A percentile compares a stretch with the other conserved stretches of the same genome.
Conservation (phyloP, 1,284 basidiomycete genomes). For the Chalciporus sp. region DNA sequence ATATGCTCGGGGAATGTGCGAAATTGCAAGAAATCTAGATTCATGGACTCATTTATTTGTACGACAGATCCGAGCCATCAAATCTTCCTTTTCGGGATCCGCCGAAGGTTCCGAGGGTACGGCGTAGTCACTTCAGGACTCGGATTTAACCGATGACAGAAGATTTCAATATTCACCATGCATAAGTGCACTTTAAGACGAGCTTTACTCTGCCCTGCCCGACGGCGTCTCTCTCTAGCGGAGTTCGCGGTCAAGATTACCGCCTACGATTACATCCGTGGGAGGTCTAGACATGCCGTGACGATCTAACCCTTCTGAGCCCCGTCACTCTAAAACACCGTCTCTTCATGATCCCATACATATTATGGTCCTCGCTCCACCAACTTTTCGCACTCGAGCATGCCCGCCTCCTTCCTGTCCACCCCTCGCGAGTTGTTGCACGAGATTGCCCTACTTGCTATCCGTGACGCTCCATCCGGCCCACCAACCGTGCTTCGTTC, state of each 20-base stretch:
- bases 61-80: conserved; percentile 16
- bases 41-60: conserved; percentile 30
- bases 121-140: conserved; percentile 21
- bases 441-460: conserved; percentile 36
- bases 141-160: conserved; percentile 22
- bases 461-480: conserved; percentile 29
- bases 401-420: conserved; percentile 31
- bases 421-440: conserved; percentile 39
- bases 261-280: conserved; percentile 25
- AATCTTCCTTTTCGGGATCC: conserved; percentile 24
- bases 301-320: conserved; percentile 28
- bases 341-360: conserved; percentile 26
- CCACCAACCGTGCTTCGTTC: conserved; percentile 36
- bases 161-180: conserved; percentile 10
- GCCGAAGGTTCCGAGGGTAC: conserved; percentile 22
- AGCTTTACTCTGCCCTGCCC: conserved; percentile 1
- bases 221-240: conserved; percentile 23
- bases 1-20: conserved; percentile 6
- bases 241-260: conserved; percentile 13
- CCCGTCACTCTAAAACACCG: conserved; percentile 27
- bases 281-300: conserved; percentile 32
- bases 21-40: conserved; percentile 32
- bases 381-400: conserved; percentile 20
- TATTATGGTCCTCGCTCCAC: conserved; percentile 25
- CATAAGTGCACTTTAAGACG: not conserved